Percentiles rank a stretch among this genome's conserved stretches.
Conservation (phyloP, 2,329 filamentous ascomycete species). For the Phialophora chinensis region DNA sequence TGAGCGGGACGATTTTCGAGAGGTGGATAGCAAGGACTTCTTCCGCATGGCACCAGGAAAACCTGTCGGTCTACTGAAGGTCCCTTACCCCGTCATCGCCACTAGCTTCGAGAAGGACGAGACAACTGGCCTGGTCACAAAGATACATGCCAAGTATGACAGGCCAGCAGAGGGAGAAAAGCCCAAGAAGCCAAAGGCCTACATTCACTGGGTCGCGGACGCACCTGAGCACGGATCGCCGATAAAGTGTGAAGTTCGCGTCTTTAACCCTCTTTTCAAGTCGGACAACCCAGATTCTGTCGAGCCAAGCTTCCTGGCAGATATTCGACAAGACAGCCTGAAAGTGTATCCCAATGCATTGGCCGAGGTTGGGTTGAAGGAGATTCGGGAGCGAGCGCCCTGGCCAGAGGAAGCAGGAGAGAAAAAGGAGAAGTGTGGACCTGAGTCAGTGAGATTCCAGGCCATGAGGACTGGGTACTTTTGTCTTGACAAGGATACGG, state of each 20-base stretch:
- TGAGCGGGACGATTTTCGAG: constrained; percentile 78
- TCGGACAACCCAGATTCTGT: constrained; percentile 79
- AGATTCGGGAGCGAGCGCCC: constrained; percentile 73
- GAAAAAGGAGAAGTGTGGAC: constrained; percentile 61
- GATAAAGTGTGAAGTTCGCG: constrained; percentile 72
- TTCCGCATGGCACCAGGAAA: constrained; percentile 79
- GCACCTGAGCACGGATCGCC: constrained; percentile 66
- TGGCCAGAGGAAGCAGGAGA: constrained; percentile 83
- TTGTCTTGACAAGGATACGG: constrained; percentile 79
- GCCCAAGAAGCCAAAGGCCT: constrained; percentile 71
- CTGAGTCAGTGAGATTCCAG: constrained; percentile 85
- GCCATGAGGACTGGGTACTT: constrained; percentile 89
- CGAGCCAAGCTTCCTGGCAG: constrained; percentile 79
- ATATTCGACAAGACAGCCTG: constrained; percentile 85
- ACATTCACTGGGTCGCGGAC: constrained; percentile 87
- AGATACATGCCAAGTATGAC: constrained; percentile 71
- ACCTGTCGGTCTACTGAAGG: constrained; percentile 74
- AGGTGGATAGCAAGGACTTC: constrained; percentile 73
- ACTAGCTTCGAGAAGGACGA: constrained; percentile 71
- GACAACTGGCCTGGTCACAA: constrained; percentile 66
- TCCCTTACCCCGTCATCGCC: constrained; percentile 71
- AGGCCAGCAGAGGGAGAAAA: constrained; percentile 70
- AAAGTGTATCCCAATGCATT: constrained; percentile 77
- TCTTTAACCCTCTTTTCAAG: constrained; percentile 85
- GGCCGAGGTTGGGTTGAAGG: constrained; percentile 81